A percentile compares a stretch with the other conserved stretches of the same genome.
Evolutionary conservation across 2,329 filamentous ascomycete species (phyloP).

Genomic region (Arthrobotrys sinensis): DNA sequence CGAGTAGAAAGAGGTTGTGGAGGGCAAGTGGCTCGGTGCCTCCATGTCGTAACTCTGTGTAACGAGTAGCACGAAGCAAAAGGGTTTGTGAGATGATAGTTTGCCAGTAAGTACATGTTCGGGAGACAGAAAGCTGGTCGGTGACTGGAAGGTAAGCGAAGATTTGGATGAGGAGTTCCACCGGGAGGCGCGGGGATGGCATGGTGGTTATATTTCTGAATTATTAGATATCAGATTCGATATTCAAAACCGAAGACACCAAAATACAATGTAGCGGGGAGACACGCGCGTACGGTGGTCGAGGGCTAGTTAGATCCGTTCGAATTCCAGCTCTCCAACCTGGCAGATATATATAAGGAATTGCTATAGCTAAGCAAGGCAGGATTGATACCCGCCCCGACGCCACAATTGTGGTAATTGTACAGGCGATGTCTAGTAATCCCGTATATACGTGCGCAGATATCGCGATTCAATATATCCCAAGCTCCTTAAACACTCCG

Average conservation of each 20-base stretch:
- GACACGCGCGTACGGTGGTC: no score
- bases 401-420: no score
- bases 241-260: not conserved
- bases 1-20: not conserved
- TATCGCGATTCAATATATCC: no score
- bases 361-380: no score
- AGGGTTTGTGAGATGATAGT: conserved; percentile 2
- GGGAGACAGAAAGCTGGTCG: conserved; percentile 11
- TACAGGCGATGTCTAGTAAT: no score
- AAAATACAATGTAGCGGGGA: not conserved
- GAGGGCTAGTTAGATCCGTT: no score
- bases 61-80: not conserved
- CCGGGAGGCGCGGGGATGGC: not conserved
- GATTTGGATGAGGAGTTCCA: conserved; percentile 25
- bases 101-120: conserved; percentile 7
- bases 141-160: not conserved
- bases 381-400: no score
- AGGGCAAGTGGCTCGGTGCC: not conserved
- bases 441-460: no score
- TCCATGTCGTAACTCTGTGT: not conserved
- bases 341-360: no score
- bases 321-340: no score
- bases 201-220: not conserved
- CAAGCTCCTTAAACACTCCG: no score
- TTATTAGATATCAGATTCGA: not conserved